Base-by-base conservation (phyloP, 306 rosid genomes). In the Ammopiptanthus mongolicus region DNA sequence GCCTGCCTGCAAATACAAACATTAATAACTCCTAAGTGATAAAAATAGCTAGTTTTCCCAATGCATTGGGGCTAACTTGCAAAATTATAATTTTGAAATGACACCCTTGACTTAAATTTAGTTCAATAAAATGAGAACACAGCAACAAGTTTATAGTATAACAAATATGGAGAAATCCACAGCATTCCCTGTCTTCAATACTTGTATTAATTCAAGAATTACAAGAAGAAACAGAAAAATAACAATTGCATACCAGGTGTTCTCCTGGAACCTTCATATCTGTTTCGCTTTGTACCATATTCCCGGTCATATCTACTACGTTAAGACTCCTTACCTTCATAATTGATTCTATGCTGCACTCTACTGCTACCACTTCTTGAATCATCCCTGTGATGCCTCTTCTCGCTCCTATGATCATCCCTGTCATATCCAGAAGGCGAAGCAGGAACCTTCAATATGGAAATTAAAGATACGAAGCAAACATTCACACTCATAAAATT, bases 251-350 rank as follows among this genome's bases (percentile, higher is more conserved):
- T 75, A 91, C 98, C 97, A 28, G 97, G 90, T 41, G 90, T 87
- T 86, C 95, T 86, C 76, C 85, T 86, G 73, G 98, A 87, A 80
- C 86, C 80, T 65, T 91, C 97, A 65, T 87, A 82, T 91, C 92
- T 87, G 78, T 75, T 80, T 70, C 88, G 84, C 79, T 87, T 95
- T 69, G 91, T 87, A 55, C 64, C 86, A 74, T 80, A 62, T 36
- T 84, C 91, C 77, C 15, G 81, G 66, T 86, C 94, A 76, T 89
- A 83, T 76, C 91, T 87, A 17, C 81, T 79, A 69, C 62, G 88
- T 34, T 89, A 79, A 58, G 74, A 73, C 47, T 85, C 90, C 72
- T 23, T 86, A 80, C 80, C 78, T 19, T 81, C 91, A 79, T 69
- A 36, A 18, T 58, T 34, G 56, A 55, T 71, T 76, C 86, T 65